Percentiles rank a stretch among this genome's conserved stretches.
Conservation (phyloP, 345 rosid species). For the Hypericum androsaemum region DNA sequence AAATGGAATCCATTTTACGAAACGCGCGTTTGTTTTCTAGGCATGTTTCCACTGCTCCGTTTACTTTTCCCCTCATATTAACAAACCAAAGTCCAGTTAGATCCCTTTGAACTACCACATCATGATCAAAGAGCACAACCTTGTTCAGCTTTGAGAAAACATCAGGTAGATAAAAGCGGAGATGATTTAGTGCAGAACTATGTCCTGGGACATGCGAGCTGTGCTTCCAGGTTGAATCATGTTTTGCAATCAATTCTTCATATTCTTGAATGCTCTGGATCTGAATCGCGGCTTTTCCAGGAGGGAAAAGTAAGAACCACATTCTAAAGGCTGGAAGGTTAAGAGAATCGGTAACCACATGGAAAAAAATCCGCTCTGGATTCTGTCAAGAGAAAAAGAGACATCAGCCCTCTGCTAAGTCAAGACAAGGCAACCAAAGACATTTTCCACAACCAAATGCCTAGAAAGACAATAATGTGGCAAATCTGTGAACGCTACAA, state of each 20-base stretch:
- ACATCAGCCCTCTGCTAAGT: neutral
- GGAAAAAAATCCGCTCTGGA: slow-evolving; percentile 17
- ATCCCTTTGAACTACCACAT: slow-evolving; percentile 20
- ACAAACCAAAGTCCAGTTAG: slow-evolving; percentile 17
- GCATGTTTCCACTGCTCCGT: slow-evolving; percentile 26
- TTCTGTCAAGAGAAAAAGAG: slow-evolving; percentile 18
- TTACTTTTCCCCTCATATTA: slow-evolving; percentile 21
- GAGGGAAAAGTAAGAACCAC: slow-evolving; percentile 27
- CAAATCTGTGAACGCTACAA: too few species aligned
- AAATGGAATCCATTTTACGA: slow-evolving; percentile 15
- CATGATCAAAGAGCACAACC: slow-evolving; percentile 23
- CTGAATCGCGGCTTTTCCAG: slow-evolving; percentile 17
- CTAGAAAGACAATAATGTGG: too few species aligned
- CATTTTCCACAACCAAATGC: too few species aligned
- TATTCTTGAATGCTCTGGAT: slow-evolving; percentile 21
- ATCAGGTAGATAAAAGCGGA: slow-evolving; percentile 26
- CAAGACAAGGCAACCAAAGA: neutral
- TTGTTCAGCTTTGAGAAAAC: slow-evolving; percentile 20
- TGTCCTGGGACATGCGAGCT: slow-evolving; percentile 26
- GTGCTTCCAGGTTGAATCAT: slow-evolving; percentile 34
- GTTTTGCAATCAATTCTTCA: slow-evolving; percentile 7
- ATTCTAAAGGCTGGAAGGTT: slow-evolving; percentile 23
- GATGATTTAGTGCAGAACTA: slow-evolving; percentile 18
- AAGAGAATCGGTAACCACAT: slow-evolving; percentile 22
- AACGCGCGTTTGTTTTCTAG: slow-evolving; percentile 28